Conservation (phyloP, 352 stramenopile species). For the Phytophthora sansomeana region DNA sequence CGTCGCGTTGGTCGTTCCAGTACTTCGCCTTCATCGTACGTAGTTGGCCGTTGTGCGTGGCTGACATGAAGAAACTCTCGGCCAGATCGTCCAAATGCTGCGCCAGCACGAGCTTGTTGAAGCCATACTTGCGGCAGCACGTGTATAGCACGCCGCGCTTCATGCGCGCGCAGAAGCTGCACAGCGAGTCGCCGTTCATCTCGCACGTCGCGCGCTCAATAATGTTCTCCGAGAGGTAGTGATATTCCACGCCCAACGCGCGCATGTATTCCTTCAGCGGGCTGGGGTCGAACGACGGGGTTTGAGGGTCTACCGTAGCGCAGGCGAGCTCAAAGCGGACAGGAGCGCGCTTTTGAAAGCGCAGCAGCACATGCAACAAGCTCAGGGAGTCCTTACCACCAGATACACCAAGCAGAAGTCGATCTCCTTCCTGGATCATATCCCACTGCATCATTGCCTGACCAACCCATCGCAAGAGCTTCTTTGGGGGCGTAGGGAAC, state of each 20-base stretch:
- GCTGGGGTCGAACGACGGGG: constrained; percentile 96
- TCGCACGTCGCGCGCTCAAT: constrained; percentile 90
- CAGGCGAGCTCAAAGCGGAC: constrained; percentile 96
- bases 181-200: constrained; percentile 93
- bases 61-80: constrained; percentile 99
- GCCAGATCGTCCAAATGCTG: constrained; percentile 98
- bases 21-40: constrained; percentile 99
- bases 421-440: constrained; percentile 97
- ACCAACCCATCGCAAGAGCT: constrained; percentile 74
- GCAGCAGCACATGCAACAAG: constrained; percentile 96
- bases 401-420: constrained; percentile 94
- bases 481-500: constrained; percentile 81
- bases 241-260: constrained; percentile 94
- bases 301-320: constrained; percentile 97
- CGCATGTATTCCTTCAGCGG: constrained; percentile 97
- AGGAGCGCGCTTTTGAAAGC: constrained; percentile 93
- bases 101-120: constrained; percentile 94
- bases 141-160: constrained; percentile 98
- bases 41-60: constrained; percentile 98
- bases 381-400: constrained; percentile 98
- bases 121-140: constrained; percentile 93
- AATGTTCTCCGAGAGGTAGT: constrained; percentile 95
- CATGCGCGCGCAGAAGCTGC: constrained; percentile 97
- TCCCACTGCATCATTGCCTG: constrained; percentile 95
- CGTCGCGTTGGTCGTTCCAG: constrained; percentile 94